phyloP scores from a whole-genome alignment of 140 eudicot species.

The Stevia rebaudiana region DNA sequence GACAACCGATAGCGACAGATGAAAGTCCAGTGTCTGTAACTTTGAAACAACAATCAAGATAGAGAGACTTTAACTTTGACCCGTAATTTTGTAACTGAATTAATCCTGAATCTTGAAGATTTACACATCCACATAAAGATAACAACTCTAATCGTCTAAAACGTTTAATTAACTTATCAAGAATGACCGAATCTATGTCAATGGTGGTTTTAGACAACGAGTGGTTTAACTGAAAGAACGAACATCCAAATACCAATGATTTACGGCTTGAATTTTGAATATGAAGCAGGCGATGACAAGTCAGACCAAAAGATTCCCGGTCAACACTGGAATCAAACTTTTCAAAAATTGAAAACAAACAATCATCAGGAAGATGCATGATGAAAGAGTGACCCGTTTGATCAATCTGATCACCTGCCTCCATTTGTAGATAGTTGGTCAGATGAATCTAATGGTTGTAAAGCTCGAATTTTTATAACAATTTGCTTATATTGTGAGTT shows the following conservation, averaged over 20 bases:
- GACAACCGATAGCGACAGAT: conserved; percentile 50
- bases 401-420: conserved; percentile 2
- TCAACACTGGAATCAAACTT: conserved; percentile 42
- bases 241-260: conserved; percentile 38
- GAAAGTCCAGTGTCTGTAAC: conserved; percentile 50
- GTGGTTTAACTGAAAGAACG: conserved; percentile 28
- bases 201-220: conserved; percentile 9
- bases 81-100: conserved; percentile 35
- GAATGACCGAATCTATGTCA: conserved; percentile 24
- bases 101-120: conserved; percentile 60
- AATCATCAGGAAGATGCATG: conserved; percentile 58
- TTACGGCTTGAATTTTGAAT: conserved; percentile 43
- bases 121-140: conserved; percentile 64
- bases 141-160: conserved; percentile 38
- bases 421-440: conserved; percentile 20
- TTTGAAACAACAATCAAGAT: conserved; percentile 69
- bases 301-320: conserved; percentile 72
- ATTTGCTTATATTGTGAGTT: conserved; percentile 53
- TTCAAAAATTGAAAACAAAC: conserved; percentile 45
- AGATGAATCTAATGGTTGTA: conserved; percentile 61
- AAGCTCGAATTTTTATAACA: conserved; percentile 62
- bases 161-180: conserved; percentile 45
- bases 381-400: conserved; percentile 8
- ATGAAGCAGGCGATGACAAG: conserved; percentile 64
- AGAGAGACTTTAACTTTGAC: conserved; percentile 41